Evolutionary conservation across 148 eudicot genomes (phyloP).

Genomic region (Vaccinium darrowii): DNA sequence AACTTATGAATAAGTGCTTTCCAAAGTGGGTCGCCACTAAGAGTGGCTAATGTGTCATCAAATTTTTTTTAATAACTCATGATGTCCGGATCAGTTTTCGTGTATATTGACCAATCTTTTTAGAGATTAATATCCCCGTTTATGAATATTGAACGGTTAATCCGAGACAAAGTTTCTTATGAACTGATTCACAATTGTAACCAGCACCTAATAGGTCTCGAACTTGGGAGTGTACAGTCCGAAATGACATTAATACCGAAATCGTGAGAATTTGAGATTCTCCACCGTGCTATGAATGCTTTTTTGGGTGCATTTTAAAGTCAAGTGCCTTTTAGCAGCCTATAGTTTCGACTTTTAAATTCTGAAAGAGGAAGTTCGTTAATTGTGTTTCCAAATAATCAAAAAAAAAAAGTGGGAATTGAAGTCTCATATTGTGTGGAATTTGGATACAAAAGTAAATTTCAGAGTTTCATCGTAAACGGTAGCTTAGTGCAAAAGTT

Average conservation of each 20-base stretch:
- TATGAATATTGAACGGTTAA: background rate
- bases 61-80: background rate
- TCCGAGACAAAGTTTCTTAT: background rate
- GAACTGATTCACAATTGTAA: no score
- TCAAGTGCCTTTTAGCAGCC: background rate
- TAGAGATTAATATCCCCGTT: background rate
- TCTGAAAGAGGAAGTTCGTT: background rate
- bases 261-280: background rate
- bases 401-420: background rate
- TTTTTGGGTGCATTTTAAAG: background rate
- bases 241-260: background rate
- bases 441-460: no score
- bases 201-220: background rate
- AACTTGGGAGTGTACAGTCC: background rate
- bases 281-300: background rate
- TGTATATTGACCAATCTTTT: background rate
- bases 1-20: slow-evolving; percentile 10
- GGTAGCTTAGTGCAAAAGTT: background rate
- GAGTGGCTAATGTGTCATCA: slow-evolving; percentile 26
- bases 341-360: background rate
- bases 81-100: background rate
- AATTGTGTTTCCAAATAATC: background rate
- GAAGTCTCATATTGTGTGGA: background rate
- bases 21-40: slow-evolving; percentile 22
- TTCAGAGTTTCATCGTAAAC: background rate